Percentiles rank a stretch among this genome's conserved stretches.
phyloP scores from a whole-genome alignment of 1,284 basidiomycete genomes.

The Melampsora americana region DNA sequence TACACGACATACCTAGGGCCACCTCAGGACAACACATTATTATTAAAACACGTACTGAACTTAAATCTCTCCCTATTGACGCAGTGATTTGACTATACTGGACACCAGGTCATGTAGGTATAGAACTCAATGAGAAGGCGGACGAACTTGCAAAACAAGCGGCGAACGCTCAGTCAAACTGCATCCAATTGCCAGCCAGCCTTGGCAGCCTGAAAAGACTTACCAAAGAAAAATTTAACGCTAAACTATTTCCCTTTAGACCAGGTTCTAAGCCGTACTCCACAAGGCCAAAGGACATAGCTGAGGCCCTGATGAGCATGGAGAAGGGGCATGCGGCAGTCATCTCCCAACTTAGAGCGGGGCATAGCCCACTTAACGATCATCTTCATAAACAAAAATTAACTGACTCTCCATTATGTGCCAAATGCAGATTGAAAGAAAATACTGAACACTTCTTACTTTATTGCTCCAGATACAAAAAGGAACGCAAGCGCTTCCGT shows the following conservation, averaged over 20 bases:
- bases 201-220: too few species aligned
- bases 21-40: background rate
- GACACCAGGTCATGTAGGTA: background rate
- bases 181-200: too few species aligned
- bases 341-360: background rate
- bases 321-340: background rate
- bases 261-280: background rate
- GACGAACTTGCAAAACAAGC: too few species aligned
- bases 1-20: background rate
- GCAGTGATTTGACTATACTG: background rate
- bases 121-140: too few species aligned
- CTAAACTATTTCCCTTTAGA: too few species aligned
- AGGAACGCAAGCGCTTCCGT: too few species aligned
- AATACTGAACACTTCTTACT: background rate
- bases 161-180: too few species aligned
- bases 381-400: background rate
- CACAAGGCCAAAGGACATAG: background rate
- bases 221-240: too few species aligned
- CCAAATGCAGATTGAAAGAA: background rate
- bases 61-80: background rate
- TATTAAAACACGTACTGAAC: background rate
- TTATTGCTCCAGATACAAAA: too few species aligned
- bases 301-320: background rate
- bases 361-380: conserved; percentile 1
- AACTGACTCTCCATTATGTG: background rate